Percentiles rank a stretch among this genome's conserved stretches.
These are phyloP conservation scores for Lactifluus volemus DNA, from an alignment of 768 basidiomycete species.

Conservation along the genomic window DNA sequence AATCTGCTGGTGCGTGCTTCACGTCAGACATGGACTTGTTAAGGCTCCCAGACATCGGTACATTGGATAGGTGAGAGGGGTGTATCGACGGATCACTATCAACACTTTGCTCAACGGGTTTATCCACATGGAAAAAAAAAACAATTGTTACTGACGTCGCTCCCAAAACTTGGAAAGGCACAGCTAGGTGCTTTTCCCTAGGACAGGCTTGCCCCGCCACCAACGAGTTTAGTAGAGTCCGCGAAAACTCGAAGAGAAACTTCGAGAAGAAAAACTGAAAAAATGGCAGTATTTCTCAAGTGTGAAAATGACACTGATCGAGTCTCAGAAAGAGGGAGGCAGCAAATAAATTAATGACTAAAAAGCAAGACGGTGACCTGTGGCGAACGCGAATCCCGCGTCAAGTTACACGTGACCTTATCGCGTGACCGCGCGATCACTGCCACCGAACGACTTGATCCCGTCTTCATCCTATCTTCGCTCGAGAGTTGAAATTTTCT, in stretches of 20 bases:
- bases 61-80: neutral
- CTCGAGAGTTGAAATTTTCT: neutral
- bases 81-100: constrained; percentile 3
- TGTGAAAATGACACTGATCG: neutral
- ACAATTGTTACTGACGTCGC: constrained; percentile 6
- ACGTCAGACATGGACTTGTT: constrained; percentile 16
- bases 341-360: neutral
- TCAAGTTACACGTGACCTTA: constrained; percentile 8
- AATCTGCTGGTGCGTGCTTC: constrained; percentile 16
- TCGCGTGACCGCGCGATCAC: neutral
- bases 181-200: neutral
- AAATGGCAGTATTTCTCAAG: neutral
- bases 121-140: neutral
- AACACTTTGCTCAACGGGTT: neutral
- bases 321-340: neutral
- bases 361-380: neutral
- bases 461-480: neutral
- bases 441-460: neutral
- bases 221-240: neutral
- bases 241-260: neutral
- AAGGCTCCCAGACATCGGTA: neutral
- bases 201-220: neutral
- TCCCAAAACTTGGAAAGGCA: neutral
- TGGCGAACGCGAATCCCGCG: constrained; percentile 1
- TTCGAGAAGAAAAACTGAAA: neutral